Percentiles rank a stretch among this genome's conserved stretches.
Evolutionary conservation across 2,329 filamentous ascomycete genomes (phyloP).

Genomic region (Aspergillus sclerotialis): DNA sequence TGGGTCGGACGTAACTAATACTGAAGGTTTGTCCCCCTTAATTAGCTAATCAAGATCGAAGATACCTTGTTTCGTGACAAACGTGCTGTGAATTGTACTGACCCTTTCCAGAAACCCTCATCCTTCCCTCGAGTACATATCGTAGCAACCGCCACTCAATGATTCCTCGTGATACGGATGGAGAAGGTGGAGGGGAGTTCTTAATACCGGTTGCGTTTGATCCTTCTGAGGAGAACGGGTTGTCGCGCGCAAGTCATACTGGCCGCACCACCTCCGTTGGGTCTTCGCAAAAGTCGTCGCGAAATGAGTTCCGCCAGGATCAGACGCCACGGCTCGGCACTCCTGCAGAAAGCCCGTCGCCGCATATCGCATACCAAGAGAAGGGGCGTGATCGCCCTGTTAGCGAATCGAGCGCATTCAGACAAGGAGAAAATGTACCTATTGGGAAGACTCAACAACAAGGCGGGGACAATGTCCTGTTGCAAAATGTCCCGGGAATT

Average conservation of each 20-base stretch:
- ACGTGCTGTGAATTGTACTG: neutral
- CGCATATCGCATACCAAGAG: slow-evolving; percentile 90
- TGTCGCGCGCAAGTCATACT: slow-evolving; percentile 44
- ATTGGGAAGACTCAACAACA: slow-evolving; percentile 7
- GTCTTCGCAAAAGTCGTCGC: slow-evolving; percentile 17
- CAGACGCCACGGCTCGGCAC: slow-evolving; percentile 11
- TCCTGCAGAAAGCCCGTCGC: slow-evolving; percentile 52
- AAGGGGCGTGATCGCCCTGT: slow-evolving; percentile 63
- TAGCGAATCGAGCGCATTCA: slow-evolving; percentile 18
- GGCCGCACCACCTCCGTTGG: slow-evolving; percentile 30
- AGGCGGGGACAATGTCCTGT: slow-evolving; percentile 58
- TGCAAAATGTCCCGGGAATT: slow-evolving; percentile 71
- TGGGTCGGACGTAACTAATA: slow-evolving; percentile 17
- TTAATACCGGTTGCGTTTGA: slow-evolving; percentile 72
- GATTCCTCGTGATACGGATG: slow-evolving; percentile 50
- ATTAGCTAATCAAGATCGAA: slow-evolving; percentile 24
- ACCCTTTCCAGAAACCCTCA: slow-evolving; percentile 48
- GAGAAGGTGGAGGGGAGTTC: slow-evolving; percentile 59
- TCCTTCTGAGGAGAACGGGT: slow-evolving; percentile 53
- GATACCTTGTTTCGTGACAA: neutral
- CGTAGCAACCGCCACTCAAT: slow-evolving; percentile 69
- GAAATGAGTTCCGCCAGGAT: slow-evolving; percentile 13
- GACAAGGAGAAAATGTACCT: slow-evolving; percentile 19
- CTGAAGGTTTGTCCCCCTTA: slow-evolving; percentile 19
- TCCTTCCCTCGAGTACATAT: slow-evolving; percentile 69